Evolutionary conservation across 2,329 filamentous ascomycete genomes (phyloP).

Genomic region (Aspergillus carbonarius): DNA sequence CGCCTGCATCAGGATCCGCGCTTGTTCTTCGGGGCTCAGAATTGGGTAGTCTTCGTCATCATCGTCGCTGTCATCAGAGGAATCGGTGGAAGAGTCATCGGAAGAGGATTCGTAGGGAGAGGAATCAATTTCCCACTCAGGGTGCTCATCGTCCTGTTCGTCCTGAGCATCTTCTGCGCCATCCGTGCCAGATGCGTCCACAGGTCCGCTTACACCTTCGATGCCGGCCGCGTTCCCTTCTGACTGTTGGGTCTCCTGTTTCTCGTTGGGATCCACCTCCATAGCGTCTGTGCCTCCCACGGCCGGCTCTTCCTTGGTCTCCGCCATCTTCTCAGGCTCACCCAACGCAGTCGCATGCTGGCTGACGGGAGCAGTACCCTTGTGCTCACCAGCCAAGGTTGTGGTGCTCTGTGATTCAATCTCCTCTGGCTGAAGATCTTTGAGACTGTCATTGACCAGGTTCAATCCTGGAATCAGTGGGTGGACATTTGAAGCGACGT

Average conservation of each 20-base stretch:
- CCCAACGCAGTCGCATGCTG: background rate
- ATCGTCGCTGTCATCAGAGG: slow-evolving; percentile 56
- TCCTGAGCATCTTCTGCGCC: slow-evolving; percentile 16
- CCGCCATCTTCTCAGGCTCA: slow-evolving; percentile 1
- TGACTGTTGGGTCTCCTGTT: slow-evolving; percentile 4
- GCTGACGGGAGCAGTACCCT: background rate
- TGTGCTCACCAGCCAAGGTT: background rate
- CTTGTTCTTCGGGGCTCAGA: slow-evolving; percentile 77
- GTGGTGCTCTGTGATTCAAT: slow-evolving; percentile 3
- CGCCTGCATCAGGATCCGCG: slow-evolving; percentile 78
- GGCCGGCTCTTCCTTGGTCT: slow-evolving; percentile 7
- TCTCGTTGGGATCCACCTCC: slow-evolving; percentile 24
- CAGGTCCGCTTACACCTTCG: slow-evolving; percentile 6
- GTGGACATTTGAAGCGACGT: slow-evolving; percentile 18
- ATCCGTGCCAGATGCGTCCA: slow-evolving; percentile 7
- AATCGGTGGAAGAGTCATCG: slow-evolving; percentile 61
- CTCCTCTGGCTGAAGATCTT: slow-evolving; percentile 9
- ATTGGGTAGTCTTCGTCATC: slow-evolving; percentile 65
- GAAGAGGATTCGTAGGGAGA: slow-evolving; percentile 69
- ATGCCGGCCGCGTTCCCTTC: slow-evolving; percentile 1
- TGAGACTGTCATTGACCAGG: slow-evolving; percentile 29
- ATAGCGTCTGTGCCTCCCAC: slow-evolving; percentile 23
- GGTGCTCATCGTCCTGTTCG: slow-evolving; percentile 53
- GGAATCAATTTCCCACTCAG: slow-evolving; percentile 83
- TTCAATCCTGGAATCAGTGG: slow-evolving; percentile 39